Base-by-base conservation (phyloP, 148 eudicot species). In the Pouteria glomerata region DNA sequence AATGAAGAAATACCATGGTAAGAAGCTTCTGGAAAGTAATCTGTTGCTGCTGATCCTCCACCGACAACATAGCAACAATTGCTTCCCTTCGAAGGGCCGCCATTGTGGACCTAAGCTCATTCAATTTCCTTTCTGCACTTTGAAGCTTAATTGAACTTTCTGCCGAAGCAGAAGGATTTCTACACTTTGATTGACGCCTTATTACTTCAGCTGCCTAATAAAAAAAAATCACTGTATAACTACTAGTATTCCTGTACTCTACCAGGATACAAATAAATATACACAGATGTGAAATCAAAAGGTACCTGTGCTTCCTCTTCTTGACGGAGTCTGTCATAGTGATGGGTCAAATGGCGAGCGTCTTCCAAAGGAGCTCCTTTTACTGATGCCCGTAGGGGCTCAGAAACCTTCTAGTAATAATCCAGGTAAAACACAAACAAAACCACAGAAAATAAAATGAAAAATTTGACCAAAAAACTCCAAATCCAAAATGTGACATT, bases 291-390 rank as follows among this genome's bases (percentile, higher is more conserved):
- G 19, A 33, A 74, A 57, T 48, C 53, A 72, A 74, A 44, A 34
- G 74, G 51, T 79, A 90, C 98, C 98, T 92, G 98, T 69, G 82
- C 44, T 86, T 92, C 96, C 72, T 82, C 85, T 66, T 90, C 98
- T 66, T 86, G 91, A 73, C 90, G 82, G 73, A 86, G 80, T 75
- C 81, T 86, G 48, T 86, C 88, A 80, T 85, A 90, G 35, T 79
- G 82, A 34, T 80, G 96, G 60, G 86, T 81, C 77, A 92, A 73
- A 77, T 76, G 91, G 41, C 98, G 91, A 61, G 96, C 98, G 80
- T 92, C 98, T 79, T 90, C 98, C 71, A 92, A 84, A 70, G 90
- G 89, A 39, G 90, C 88, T 66, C 92, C 89, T 65, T 56, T 85
- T 67, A 90, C 79, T 63, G 82, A 78, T 62, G 80, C 80, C 72